Base-by-base conservation (phyloP, 2,329 filamentous ascomycete species). In the Monosporascus sp. region DNA sequence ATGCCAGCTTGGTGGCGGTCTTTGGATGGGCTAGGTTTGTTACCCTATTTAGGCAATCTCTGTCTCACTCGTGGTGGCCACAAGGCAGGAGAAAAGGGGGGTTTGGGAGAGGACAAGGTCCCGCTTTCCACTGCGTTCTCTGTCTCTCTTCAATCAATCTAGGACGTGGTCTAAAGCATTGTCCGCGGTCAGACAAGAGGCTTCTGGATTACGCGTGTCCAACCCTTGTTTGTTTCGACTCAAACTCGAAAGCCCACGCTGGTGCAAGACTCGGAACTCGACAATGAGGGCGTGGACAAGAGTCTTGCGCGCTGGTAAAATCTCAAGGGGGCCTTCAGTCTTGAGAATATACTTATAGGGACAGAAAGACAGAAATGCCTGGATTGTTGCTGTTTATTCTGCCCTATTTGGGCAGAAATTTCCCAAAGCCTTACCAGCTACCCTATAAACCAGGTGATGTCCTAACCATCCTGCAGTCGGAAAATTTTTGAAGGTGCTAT, bases 251-350 rank as follows among this genome's bases (percentile, higher is more conserved):
- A 51, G 48, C 22, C n/a, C 47, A 27, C 35, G 37, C 37, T 35
- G 37, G 8, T 50, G 43, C 48, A 48, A 27, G 35, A 44, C 35
- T 41, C 18, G 24, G 7, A 38, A 25, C 8, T 17, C 31, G 15
- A 37, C 25, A 48, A 50, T 43, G 27, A 27, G 6, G 2, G 52
- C 5, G 18, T 14, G 9, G 9, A 47, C 41, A 11, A 14, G 41
- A 35, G 11, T 57, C 52, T 50, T 50, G 49, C 20, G 15, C 18
- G 20, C 49, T 48, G 24, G 55, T 9, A 5, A 37, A 8, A 51
- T 55, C 54, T 55, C 49, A 51, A 51, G 31, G 6, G 47, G 14
- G 25, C 50, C 53, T 52, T 55, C 49, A 57, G 50, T 48, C 31
- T 47, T n/a, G n/a, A n/a, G 20, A 43, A 46, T 14, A 5, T 48